A percentile compares a stretch with the other conserved stretches of the same genome.
These are phyloP conservation scores for Heterobasidion occidentale DNA, from an alignment of 1,284 basidiomycete species.

Conservation along the genomic window DNA sequence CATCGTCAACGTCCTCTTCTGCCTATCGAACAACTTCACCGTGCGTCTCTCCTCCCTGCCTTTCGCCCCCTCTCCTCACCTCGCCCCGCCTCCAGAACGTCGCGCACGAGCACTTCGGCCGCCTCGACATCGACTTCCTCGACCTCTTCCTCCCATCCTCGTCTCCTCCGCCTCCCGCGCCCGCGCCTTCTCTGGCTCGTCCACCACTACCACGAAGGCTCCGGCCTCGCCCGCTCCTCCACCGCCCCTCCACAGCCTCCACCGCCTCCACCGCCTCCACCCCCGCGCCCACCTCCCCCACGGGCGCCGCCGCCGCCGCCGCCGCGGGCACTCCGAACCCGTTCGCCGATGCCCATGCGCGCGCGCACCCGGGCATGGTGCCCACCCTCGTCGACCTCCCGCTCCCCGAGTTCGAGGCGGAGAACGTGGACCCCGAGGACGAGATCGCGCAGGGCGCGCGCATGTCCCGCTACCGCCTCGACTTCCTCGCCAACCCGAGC, in stretches of 20 bases:
- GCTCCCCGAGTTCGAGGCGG: slow-evolving; percentile 37
- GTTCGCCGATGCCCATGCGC: slow-evolving; percentile 53
- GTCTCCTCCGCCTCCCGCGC: slow-evolving; percentile 57
- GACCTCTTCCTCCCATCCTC: slow-evolving; percentile 59
- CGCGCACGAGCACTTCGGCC: slow-evolving; percentile 46
- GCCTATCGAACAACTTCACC: slow-evolving; percentile 61
- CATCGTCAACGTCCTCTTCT: slow-evolving; percentile 72
- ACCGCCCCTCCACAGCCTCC: too few relatives aligned
- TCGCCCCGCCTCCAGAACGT: slow-evolving; percentile 36
- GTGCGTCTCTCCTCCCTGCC: slow-evolving; percentile 52
- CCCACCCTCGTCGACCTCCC: slow-evolving; percentile 46
- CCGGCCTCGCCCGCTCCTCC: slow-evolving; percentile 17
- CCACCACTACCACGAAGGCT: slow-evolving; percentile 67
- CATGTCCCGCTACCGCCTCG: slow-evolving; percentile 58
- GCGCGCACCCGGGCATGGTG: slow-evolving; percentile 40
- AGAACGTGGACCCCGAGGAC: slow-evolving; percentile 64
- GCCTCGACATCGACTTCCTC: slow-evolving; percentile 42
- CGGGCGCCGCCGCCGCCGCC: too few relatives aligned
- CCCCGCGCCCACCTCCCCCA: too few relatives aligned
- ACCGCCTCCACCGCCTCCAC: neutral
- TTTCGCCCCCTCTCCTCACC: slow-evolving; percentile 34
- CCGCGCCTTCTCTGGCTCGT: slow-evolving; percentile 73
- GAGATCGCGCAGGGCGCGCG: slow-evolving; percentile 58
- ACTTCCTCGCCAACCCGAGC: slow-evolving; percentile 54
- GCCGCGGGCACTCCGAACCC: slow-evolving; percentile 35